Base-by-base conservation (phyloP, 2,329 filamentous ascomycete genomes). In the Colletotrichum sp. region DNA sequence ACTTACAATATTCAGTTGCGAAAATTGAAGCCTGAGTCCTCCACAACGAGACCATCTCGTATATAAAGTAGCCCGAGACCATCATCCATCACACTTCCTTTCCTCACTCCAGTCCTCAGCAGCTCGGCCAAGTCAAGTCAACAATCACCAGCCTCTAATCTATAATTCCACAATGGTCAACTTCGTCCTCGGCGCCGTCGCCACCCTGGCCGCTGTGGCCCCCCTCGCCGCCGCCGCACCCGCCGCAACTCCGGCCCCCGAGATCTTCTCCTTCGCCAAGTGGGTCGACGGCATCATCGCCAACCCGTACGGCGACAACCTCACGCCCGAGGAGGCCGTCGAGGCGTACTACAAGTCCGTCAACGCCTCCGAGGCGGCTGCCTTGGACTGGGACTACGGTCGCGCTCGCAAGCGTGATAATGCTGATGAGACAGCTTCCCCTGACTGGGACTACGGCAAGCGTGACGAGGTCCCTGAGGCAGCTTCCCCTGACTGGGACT, bases 281-380 rank as follows among this genome's bases (percentile, higher is more conserved):
- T 77, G 72, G 75, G 63, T 75, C 5, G 75, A 67, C 62, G 67
- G 52, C 32, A 72, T 77, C n/a, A 77, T 75, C 26, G 62, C 59
- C 62, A 72, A 75, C 64, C 73, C 73, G 2, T 12, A 71, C 32
- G 75, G 67, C 9, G 32, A 71, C 55, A 75, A 75, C 21, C 24
- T 72, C 12, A 63, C 75, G 5, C 72, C 72, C 26, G 44, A 69
- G 30, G 39, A 75, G 26, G 75, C 75, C 5, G 28, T 75, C 3
- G 16, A 71, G 30, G 75, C 75, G 24, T 69, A 49, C 60, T 28
- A 59, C 2, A 63, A 32, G 7, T 60, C 63, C n/a, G 6, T 66
- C 34, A 64, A 66, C 9, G n/a, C 44, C n/a, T 7, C 6, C n/a
- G 44, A 52, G n/a, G n/a, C n/a, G 5, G 44, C 44, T 52, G 3